phyloP scores from a whole-genome alignment of 2,329 filamentous ascomycete genomes.

The Aureobasidium sp. region DNA sequence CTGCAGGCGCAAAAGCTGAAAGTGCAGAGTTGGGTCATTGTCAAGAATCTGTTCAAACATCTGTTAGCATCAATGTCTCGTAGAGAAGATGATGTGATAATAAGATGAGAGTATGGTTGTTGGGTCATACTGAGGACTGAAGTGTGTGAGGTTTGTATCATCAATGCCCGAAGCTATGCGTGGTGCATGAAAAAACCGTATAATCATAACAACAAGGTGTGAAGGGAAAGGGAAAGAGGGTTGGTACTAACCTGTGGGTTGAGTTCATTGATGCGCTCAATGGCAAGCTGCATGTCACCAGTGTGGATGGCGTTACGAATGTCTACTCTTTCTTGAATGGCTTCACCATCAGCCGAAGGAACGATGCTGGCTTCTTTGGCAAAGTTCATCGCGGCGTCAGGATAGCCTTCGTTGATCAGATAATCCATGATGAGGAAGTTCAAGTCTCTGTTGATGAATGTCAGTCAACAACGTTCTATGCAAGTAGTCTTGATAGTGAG shows the following conservation, averaged over 20 bases:
- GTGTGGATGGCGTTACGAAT: conserved; percentile 79
- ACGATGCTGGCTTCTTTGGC: conserved; percentile 85
- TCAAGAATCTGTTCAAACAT: conserved; percentile 65
- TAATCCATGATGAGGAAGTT: conserved; percentile 96
- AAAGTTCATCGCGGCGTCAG: conserved; percentile 85
- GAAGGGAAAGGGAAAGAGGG: conserved; percentile 12
- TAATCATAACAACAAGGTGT: conserved; percentile 72
- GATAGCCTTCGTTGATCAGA: conserved; percentile 90
- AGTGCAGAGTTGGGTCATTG: conserved; percentile 72
- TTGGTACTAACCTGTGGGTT: conserved; percentile 70
- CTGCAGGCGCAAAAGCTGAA: conserved; percentile 80
- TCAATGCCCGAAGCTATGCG: conserved; percentile 81
- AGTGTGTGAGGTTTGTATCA: conserved; percentile 80
- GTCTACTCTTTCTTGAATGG: conserved; percentile 68
- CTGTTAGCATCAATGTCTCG: conserved; percentile 10
- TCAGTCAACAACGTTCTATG: conserved; percentile 14
- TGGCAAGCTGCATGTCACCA: conserved; percentile 77
- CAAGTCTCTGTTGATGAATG: conserved; percentile 61
- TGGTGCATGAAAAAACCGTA: conserved; percentile 98
- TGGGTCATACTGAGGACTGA: conserved; percentile 82
- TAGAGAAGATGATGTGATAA: neutral
- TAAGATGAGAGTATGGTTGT: conserved; percentile 1
- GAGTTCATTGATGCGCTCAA: conserved; percentile 78
- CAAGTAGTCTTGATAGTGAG: conserved; percentile 19
- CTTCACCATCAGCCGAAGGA: conserved; percentile 57